phyloP scores from a whole-genome alignment of 2,329 filamentous ascomycete genomes.

The Torrubiellomyces zombiae region DNA sequence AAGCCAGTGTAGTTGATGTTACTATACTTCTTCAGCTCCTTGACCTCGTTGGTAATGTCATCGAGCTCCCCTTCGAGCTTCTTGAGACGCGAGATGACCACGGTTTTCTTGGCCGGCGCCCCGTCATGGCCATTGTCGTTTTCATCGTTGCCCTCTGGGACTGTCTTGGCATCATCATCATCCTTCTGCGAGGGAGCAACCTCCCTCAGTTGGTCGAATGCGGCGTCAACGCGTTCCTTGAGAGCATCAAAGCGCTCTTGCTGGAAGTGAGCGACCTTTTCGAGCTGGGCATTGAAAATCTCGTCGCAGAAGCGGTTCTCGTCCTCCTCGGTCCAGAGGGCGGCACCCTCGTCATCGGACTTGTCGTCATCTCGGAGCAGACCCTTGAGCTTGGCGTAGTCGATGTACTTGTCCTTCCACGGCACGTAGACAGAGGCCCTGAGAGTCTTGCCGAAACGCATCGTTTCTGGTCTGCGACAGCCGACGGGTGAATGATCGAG shows the following conservation, averaged over 20 bases:
- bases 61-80: conserved; percentile 70
- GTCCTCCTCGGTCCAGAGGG: conserved; percentile 80
- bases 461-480: conserved; percentile 19
- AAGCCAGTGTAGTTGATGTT: conserved; percentile 96
- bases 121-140: conserved; percentile 3
- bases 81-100: conserved; percentile 38
- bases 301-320: conserved; percentile 91
- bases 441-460: conserved; percentile 90
- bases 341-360: conserved; percentile 45
- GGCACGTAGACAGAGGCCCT: conserved; percentile 63
- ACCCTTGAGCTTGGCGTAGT: conserved; percentile 84
- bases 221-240: conserved; percentile 34
- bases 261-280: conserved; percentile 89
- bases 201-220: conserved; percentile 60
- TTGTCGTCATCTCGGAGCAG: conserved; percentile 62
- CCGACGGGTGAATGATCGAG: no score
- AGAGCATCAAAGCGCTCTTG: conserved; percentile 50
- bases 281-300: conserved; percentile 82
- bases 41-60: conserved; percentile 74
- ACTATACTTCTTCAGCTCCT: conserved; percentile 87
- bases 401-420: conserved; percentile 89
- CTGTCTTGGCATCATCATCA: no score
- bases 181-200: conserved; percentile 49
- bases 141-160: conserved; percentile 18
- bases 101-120: conserved; percentile 24